phyloP scores from a whole-genome alignment of 495 filamentous ascomycete species.

The Aspergillus nidulans region DNA sequence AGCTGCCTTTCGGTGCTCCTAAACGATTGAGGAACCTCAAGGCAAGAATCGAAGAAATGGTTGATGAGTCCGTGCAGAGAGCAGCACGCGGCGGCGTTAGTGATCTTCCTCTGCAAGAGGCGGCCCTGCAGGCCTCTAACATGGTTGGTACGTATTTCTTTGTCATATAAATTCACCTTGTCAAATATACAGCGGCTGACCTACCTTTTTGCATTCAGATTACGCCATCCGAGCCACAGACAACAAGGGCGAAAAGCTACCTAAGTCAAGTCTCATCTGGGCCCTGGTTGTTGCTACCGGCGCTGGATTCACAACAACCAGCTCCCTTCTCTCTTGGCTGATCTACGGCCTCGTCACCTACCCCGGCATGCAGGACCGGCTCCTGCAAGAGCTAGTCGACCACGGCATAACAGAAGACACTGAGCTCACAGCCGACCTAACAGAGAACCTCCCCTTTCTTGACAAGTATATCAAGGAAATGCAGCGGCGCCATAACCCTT shows the following conservation, averaged over 20 bases:
- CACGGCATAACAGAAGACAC: constrained; percentile 28
- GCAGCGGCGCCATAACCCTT: constrained; percentile 51
- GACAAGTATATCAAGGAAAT: constrained; percentile 56
- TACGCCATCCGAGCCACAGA: constrained; percentile 46
- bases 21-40: constrained; percentile 28
- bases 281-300: constrained; percentile 35
- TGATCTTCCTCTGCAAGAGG: constrained; percentile 47
- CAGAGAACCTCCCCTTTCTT: constrained; percentile 39
- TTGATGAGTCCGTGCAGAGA: constrained; percentile 36
- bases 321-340: constrained; percentile 49
- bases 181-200: not conserved
- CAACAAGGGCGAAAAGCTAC: constrained; percentile 49
- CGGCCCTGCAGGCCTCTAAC: constrained; percentile 44
- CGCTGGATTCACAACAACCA: constrained; percentile 53
- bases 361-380: constrained; percentile 44
- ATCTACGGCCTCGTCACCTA: constrained; percentile 48
- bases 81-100: constrained; percentile 26
- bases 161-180: not conserved
- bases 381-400: constrained; percentile 53
- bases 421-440: constrained; percentile 34
- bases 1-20: constrained; percentile 50
- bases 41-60: constrained; percentile 25
- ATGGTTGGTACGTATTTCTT: constrained; percentile 33
- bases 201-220: not conserved
- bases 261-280: constrained; percentile 29